Evolutionary conservation across 2,329 filamentous ascomycete genomes (phyloP).

Genomic region (Cordyceps fumosorosea): DNA sequence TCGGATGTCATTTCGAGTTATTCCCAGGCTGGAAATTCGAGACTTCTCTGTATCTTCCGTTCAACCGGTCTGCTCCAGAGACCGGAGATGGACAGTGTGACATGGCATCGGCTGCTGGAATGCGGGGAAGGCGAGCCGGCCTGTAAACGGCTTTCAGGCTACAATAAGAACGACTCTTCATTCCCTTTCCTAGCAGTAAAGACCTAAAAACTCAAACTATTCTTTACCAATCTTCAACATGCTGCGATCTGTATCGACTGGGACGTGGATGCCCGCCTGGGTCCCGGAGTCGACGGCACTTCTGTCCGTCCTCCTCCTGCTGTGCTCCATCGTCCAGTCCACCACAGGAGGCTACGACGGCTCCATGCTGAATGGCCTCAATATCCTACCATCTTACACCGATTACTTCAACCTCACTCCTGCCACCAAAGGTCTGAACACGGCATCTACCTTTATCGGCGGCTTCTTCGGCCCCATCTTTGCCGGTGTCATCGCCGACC

Average conservation of each 20-base stretch:
- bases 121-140: not conserved
- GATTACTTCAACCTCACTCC: slow-evolving; percentile 50
- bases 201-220: not conserved
- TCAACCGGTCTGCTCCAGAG: not conserved
- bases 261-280: slow-evolving; percentile 41
- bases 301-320: slow-evolving; percentile 33
- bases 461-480: slow-evolving; percentile 37
- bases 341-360: slow-evolving; percentile 34
- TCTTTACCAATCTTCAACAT: not conserved
- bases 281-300: slow-evolving; percentile 35
- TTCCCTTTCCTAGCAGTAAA: not conserved
- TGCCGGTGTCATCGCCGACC: slow-evolving; percentile 35
- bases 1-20: not conserved
- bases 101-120: not conserved
- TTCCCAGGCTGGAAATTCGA: not conserved
- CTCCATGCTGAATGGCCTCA: slow-evolving; percentile 50
- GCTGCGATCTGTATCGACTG: slow-evolving; percentile 22
- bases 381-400: slow-evolving; percentile 49
- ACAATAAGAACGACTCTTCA: not conserved
- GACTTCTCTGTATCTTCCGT: no score
- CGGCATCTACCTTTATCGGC: slow-evolving; percentile 48
- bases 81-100: not conserved
- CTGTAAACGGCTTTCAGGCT: not conserved
- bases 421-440: slow-evolving; percentile 48
- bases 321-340: slow-evolving; percentile 40